Conservation (phyloP, 306 rosid genomes). For the Calophaca sinica region DNA sequence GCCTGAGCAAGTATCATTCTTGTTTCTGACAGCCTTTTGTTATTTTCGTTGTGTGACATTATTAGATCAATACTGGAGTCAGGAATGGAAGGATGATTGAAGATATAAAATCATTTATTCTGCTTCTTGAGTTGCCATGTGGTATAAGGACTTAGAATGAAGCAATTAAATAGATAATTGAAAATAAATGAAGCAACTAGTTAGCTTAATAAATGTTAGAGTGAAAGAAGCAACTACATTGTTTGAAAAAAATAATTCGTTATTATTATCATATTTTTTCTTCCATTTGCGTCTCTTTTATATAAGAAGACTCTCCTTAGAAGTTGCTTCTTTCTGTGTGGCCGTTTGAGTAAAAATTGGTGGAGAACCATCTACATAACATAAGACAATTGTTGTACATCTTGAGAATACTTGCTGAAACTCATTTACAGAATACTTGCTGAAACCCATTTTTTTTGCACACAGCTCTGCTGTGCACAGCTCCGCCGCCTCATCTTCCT, state of each 20-base stretch:
- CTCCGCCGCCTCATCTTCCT: no score
- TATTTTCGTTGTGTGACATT: no score
- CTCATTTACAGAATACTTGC: no score
- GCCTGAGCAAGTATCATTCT: no score
- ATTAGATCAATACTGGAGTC: no score
- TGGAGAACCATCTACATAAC: slow-evolving; percentile 21
- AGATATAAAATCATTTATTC: background rate
- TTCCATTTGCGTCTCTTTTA: background rate
- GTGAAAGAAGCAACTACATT: background rate
- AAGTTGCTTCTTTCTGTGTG: slow-evolving; percentile 23
- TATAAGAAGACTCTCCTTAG: background rate
- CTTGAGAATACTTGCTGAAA: background rate
- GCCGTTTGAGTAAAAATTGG: background rate
- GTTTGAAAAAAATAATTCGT: background rate
- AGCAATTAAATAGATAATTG: background rate
- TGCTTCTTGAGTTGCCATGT: background rate
- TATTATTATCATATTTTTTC: background rate
- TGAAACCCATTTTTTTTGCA: no score
- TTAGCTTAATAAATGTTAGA: background rate
- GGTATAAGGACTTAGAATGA: background rate
- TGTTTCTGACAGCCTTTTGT: no score
- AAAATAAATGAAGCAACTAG: background rate
- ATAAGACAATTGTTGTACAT: background rate
- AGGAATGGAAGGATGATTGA: background rate
- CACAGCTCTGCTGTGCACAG: no score